Percentiles rank a stretch among this genome's conserved stretches.
These are phyloP conservation scores for Lepidium sativum DNA, from an alignment of 345 rosid species.

Conservation along the genomic window DNA sequence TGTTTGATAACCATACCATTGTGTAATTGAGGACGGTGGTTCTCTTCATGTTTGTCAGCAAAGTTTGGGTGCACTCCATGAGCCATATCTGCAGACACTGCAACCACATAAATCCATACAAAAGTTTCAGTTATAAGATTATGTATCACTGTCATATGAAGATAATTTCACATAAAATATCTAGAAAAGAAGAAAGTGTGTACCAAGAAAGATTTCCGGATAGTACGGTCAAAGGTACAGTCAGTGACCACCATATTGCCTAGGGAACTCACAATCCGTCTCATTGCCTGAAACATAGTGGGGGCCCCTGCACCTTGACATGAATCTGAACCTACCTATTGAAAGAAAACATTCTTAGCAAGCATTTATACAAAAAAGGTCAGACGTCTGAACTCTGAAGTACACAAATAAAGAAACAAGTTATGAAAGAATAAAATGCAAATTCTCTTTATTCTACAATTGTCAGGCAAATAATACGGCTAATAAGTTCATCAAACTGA, in stretches of 20 bases:
- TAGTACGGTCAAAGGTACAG: slow-evolving; percentile 62
- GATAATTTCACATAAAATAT: not conserved
- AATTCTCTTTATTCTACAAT: not conserved
- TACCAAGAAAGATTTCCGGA: slow-evolving; percentile 86
- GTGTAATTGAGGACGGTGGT: slow-evolving; percentile 82
- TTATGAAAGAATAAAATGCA: not conserved
- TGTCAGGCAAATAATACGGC: not conserved
- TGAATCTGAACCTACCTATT: slow-evolving; percentile 89
- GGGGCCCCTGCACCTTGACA: slow-evolving; percentile 95
- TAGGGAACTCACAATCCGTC: slow-evolving; percentile 68
- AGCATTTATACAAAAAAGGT: not conserved
- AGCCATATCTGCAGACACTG: slow-evolving; percentile 97
- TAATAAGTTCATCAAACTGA: not conserved
- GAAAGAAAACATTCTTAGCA: not conserved
- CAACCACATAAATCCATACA: slow-evolving; percentile 11
- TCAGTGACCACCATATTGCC: slow-evolving; percentile 43
- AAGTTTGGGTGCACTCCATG: slow-evolving; percentile 94
- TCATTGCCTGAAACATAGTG: slow-evolving; percentile 91
- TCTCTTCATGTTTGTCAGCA: slow-evolving; percentile 82
- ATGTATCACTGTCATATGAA: not conserved
- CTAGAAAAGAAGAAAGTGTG: not conserved
- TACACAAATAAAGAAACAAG: not conserved
- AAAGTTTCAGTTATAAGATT: not conserved
- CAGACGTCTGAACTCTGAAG: not conserved
- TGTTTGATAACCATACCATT: slow-evolving; percentile 91